Base-by-base conservation (phyloP, 2,329 filamentous ascomycete species). In the Alternaria postmessia region DNA sequence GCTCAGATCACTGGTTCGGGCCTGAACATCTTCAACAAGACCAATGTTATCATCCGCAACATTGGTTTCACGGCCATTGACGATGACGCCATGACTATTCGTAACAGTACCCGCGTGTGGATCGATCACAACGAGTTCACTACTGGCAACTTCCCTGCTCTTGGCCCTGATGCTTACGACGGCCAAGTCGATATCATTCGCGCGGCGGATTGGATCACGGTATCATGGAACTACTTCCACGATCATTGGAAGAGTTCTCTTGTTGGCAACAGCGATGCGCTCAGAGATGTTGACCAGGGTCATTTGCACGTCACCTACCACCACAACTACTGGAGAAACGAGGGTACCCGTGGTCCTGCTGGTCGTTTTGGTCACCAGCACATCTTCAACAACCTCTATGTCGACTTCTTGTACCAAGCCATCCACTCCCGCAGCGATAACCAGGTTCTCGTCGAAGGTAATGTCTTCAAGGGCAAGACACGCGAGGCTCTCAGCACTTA, bases 101-200 rank as follows among this genome's bases (percentile, higher is more conserved):
- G 88, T 75, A 78, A 79, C 38, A 84, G 84, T 51, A 86, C 75
- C 39, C 88, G 89, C 62, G 83, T 77, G 5, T 77, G 89, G 89
- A 81, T 91, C 53, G 89, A 91, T 76, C 89, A 91, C 80, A 84
- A 84, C 72, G 88, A 91, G 62, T 83, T 91, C 30, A 87, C 84
- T 3, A 87, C 85, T 30, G 84, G 89, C 74, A 80, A 86, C 66
- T 71, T 69, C 39, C 63, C 66, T 26, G 85, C 83, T 78, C 88
- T 70, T 12, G 91, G 91, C 77, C 87, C 91, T 76, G 89, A 77
- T 49, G 62, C 85, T 77, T 90, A 88, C 67, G 89, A 91, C 59
- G 89, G 89, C 24, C 84, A 91, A 11, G 78, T 87, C 44, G 89
- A 91, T 68, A 81, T 87, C 57, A 87, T 85, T 48, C 87, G 89